phyloP scores from a whole-genome alignment of 345 rosid species.

The Rhodomyrtus tomentosa region DNA sequence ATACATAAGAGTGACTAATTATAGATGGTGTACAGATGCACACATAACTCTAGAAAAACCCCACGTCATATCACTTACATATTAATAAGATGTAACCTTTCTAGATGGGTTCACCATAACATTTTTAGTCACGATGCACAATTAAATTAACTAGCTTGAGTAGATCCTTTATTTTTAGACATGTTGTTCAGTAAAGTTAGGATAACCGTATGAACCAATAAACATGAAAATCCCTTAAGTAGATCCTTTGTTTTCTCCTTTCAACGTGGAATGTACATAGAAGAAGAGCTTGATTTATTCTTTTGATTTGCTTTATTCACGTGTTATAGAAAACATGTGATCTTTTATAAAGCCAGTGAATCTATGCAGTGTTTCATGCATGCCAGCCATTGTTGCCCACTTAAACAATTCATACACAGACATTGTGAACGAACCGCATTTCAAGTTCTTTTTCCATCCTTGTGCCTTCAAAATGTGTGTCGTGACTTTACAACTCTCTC shows the following conservation, averaged over 20 bases:
- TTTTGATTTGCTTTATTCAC: not conserved
- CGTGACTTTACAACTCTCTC: not conserved
- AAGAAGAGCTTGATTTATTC: conserved; percentile 28
- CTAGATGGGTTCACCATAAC: not conserved
- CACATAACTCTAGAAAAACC: not conserved
- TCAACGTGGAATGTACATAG: conserved; percentile 15
- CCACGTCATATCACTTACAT: not conserved
- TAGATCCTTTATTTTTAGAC: not conserved
- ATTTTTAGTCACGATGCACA: not conserved
- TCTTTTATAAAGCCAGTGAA: not conserved
- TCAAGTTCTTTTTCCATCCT: not conserved
- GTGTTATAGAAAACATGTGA: not conserved
- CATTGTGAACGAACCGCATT: not conserved
- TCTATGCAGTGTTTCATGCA: not conserved
- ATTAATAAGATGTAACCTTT: not conserved
- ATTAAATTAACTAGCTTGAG: not conserved
- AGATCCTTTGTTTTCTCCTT: not conserved
- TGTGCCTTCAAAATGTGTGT: not conserved
- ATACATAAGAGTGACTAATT: not conserved
- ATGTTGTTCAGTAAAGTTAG: not conserved
- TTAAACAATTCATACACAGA: not conserved
- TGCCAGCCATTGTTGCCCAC: not conserved
- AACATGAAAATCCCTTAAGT: not conserved
- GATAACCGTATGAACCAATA: not conserved
- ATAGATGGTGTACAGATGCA: rapidly evolving